Evolutionary conservation across 2,329 filamentous ascomycete genomes (phyloP).

Genomic region (Fusarium globosum): DNA sequence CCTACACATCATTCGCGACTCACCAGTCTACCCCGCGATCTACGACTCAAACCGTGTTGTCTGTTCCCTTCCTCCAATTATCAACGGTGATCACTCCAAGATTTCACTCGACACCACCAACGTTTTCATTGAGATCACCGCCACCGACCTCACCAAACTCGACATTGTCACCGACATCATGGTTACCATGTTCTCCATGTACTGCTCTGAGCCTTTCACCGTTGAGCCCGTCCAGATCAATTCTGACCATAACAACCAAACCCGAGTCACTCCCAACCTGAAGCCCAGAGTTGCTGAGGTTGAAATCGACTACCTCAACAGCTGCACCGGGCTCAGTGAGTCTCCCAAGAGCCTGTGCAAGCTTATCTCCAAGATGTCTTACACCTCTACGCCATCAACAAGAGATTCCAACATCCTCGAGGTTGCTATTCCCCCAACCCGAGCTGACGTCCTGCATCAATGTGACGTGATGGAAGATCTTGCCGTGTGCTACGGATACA

Average conservation of each 20-base stretch:
- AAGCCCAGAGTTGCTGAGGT: constrained; percentile 81
- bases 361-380: constrained; percentile 89
- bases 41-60: constrained; percentile 89
- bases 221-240: constrained; percentile 94
- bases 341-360: constrained; percentile 80
- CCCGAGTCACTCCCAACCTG: constrained; percentile 83
- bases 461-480: constrained; percentile 99
- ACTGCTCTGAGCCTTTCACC: constrained; percentile 88
- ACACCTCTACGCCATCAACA: constrained; percentile 79
- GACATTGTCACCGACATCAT: constrained; percentile 96
- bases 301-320: constrained; percentile 93
- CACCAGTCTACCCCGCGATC: constrained; percentile 94
- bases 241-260: constrained; percentile 89
- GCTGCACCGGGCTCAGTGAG: constrained; percentile 85
- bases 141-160: constrained; percentile 94
- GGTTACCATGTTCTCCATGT: constrained; percentile 95
- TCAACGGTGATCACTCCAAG: constrained; percentile 97
- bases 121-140: constrained; percentile 96
- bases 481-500: constrained; percentile 97
- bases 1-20: constrained; percentile 93
- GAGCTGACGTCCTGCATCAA: constrained; percentile 94
- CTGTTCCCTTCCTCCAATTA: constrained; percentile 95
- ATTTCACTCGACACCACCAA: constrained; percentile 92
- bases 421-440: constrained; percentile 85
- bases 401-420: constrained; percentile 78